phyloP scores from a whole-genome alignment of 768 basidiomycete genomes.

The Boletus insuetus region DNA sequence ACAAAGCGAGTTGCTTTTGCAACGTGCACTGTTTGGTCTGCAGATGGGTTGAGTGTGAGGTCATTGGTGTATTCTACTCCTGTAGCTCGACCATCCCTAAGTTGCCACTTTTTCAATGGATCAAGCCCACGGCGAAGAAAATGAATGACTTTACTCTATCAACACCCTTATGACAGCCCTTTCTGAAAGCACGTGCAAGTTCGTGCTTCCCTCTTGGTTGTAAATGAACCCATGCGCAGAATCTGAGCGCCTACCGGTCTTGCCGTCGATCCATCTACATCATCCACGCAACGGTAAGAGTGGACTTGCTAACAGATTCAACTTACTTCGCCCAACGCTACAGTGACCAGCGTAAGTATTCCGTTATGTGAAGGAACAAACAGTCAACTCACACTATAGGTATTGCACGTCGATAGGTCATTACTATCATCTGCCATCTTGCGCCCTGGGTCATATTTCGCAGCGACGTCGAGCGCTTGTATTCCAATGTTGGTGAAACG shows the following conservation, averaged over 20 bases:
- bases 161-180: conserved; percentile 47
- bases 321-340: conserved; percentile 12
- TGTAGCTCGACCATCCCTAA: conserved; percentile 34
- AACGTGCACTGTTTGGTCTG: conserved; percentile 21
- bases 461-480: conserved; percentile 47
- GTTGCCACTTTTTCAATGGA: not conserved
- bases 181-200: conserved; percentile 40
- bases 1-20: conserved; percentile 44
- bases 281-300: not conserved
- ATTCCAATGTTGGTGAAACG: conserved; percentile 36
- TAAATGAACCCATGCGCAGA: conserved; percentile 52
- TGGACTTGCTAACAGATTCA: not conserved
- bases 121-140: not conserved
- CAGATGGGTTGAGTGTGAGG: conserved; percentile 17
- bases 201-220: conserved; percentile 41
- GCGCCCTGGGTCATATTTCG: conserved; percentile 45
- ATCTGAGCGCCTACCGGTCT: conserved; percentile 56
- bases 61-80: conserved; percentile 52
- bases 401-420: conserved; percentile 40
- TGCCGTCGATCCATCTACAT: conserved; percentile 50
- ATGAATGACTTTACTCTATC: conserved; percentile 39
- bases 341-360: not conserved
- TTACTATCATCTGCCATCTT: conserved; percentile 40
- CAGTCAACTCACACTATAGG: conserved; percentile 41
- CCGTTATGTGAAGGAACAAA: not conserved